Conservation (phyloP, 208 protist species). For the Kentomonas sorsogonicus region DNA sequence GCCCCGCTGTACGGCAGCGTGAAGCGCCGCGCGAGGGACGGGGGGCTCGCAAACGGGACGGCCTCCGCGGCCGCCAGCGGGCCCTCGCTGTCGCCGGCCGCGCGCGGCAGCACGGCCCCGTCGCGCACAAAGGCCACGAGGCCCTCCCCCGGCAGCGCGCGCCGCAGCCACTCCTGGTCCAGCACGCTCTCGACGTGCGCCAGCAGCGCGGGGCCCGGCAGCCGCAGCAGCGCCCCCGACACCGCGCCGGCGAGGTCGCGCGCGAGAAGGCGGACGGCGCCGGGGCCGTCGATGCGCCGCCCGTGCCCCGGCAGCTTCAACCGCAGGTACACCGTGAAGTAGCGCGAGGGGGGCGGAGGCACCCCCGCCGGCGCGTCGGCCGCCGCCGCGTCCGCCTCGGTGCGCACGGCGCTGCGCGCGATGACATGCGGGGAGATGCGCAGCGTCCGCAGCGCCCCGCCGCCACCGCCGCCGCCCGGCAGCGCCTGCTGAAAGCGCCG, state of each 20-base stretch:
- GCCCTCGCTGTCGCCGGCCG: slow-evolving; percentile 68
- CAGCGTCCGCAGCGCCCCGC: slow-evolving; percentile 70
- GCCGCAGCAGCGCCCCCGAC: slow-evolving; percentile 25
- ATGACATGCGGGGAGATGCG: slow-evolving; percentile 82
- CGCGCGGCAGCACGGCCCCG: slow-evolving; percentile 88
- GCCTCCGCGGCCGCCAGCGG: slow-evolving; percentile 55
- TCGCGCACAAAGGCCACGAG: slow-evolving; percentile 90
- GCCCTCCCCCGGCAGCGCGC: slow-evolving; percentile 24
- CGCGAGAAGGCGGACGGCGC: slow-evolving; percentile 40
- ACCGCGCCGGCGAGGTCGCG: slow-evolving; percentile 40
- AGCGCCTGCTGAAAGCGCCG: slow-evolving; percentile 29
- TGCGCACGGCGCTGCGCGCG: slow-evolving; percentile 73
- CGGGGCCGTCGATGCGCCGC: slow-evolving; percentile 61
- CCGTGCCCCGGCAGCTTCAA: slow-evolving; percentile 88
- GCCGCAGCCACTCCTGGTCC: slow-evolving; percentile 88
- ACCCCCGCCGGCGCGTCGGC: neutral
- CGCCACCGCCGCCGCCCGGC: neutral
- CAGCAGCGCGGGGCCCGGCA: slow-evolving; percentile 26
- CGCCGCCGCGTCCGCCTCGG: slow-evolving; percentile 15
- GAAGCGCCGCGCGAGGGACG: slow-evolving; percentile 53
- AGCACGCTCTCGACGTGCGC: slow-evolving; percentile 73
- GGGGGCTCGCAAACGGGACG: slow-evolving; percentile 73
- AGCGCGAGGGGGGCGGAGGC: neutral
- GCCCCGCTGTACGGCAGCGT: slow-evolving; percentile 55
- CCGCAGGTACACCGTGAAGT: slow-evolving; percentile 61